Evolutionary conservation across 257 asterid species (phyloP), one percentile per base, ranked within the genome.

Genomic region (Ilex aquifolium): DNA sequence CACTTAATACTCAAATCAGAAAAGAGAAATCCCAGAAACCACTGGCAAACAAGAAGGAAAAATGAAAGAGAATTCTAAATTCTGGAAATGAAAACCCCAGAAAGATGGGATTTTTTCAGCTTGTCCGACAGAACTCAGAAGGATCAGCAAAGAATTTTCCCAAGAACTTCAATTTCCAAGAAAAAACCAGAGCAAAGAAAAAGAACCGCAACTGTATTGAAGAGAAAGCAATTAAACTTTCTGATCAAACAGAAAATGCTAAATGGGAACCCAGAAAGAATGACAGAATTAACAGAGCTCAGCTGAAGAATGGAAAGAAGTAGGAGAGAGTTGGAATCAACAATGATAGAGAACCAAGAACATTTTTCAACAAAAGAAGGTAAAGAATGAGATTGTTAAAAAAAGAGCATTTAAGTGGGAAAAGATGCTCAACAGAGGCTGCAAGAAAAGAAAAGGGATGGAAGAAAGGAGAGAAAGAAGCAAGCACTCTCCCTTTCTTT

Each of bases 351-450:
- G 59, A 71, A 61, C 17, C 44, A 44, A 56, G 59, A 64, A 61
- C 49, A 53, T 59, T 62, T 65, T 59, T 50, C 42, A 66, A 70
- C 54, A 65, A 21, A 65, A 21, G 27, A 21, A 62, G 50, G 66
- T 61, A 71, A 82, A 74, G 86, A 76, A 78, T 79, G 81, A 65
- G 46, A 65, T 44, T 55, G 29, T 42, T 21, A 44, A 51, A 62
- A 78, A 21, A 78, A 75, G 66, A 68, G 71, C 68, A 55, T 70
- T 77, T 80, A 76, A 75, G 44, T 21, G 72, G 69, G 59, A 69
- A 74, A 78, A 82, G 90, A 87, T 89, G 89, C 95, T 79, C 74
- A 63, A 81, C 85, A 74, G 78, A 70, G 78, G 80, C 79, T 49
- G 71, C 82, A 87, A 85, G 90, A 72, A 83, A 87, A 73, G 84